phyloP scores from a whole-genome alignment of 2,329 filamentous ascomycete genomes.

The Aureobasidium sp. region DNA sequence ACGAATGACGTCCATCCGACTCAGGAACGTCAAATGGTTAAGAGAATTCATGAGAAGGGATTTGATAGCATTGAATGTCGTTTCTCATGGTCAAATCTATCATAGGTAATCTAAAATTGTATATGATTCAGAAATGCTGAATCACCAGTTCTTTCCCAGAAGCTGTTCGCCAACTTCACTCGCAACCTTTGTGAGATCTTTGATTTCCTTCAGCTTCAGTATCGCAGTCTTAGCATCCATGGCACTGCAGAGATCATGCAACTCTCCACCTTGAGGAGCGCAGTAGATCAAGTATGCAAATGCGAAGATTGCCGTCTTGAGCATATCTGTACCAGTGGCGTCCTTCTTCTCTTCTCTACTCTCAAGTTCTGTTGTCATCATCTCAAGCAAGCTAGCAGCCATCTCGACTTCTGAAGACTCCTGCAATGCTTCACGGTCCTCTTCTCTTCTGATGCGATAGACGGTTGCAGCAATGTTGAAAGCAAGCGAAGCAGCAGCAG shows the following conservation, averaged over 20 bases:
- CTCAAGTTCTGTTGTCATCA: conserved; percentile 43
- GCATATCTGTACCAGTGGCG: conserved; percentile 49
- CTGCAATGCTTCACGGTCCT: conserved; percentile 51
- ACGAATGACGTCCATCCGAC: not conserved
- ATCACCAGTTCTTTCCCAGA: conserved; percentile 13
- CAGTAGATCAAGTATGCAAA: conserved; percentile 71
- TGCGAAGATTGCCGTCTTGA: conserved; percentile 69
- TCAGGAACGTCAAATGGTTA: not conserved
- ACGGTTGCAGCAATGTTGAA: conserved; percentile 74
- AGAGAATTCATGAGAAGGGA: not conserved
- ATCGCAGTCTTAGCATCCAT: conserved; percentile 68
- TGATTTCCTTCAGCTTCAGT: conserved; percentile 31
- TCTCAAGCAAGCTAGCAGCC: conserved; percentile 69
- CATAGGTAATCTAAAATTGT: not conserved
- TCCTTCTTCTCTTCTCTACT: conserved; percentile 37
- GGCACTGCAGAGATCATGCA: conserved; percentile 71
- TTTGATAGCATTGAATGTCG: not conserved
- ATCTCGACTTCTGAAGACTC: conserved; percentile 74
- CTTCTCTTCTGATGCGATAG: conserved; percentile 55
- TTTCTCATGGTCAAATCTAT: not conserved
- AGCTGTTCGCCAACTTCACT: conserved; percentile 23
- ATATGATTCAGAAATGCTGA: not conserved
- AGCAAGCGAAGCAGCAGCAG: conserved; percentile 73
- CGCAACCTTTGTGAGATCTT: conserved; percentile 30
- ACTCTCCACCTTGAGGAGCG: conserved; percentile 60